Evolutionary conservation across 2,329 filamentous ascomycete species (phyloP).

Genomic region (Fusarium praegraminearum): DNA sequence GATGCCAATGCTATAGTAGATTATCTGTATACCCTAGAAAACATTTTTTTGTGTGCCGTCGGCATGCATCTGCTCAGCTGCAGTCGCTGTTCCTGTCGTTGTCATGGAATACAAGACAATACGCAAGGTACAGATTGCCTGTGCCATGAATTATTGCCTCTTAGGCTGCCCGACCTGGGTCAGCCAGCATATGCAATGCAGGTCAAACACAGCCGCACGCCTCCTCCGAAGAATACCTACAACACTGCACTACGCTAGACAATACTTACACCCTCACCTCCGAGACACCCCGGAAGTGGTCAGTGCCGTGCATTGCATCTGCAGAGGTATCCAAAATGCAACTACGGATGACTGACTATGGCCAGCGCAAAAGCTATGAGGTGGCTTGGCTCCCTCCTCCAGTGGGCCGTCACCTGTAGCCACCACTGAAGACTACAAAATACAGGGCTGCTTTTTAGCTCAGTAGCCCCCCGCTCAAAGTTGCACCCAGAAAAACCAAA

Average conservation of each 20-base stretch:
- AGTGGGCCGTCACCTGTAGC: constrained; percentile 37
- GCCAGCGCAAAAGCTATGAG: constrained; percentile 10
- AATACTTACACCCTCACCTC: constrained; percentile 26
- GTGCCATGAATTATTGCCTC: constrained; percentile 25
- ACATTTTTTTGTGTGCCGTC: constrained; percentile 13
- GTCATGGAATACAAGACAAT: background rate
- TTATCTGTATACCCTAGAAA: background rate
- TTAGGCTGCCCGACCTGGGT: constrained; percentile 18
- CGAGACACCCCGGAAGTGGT: constrained; percentile 35
- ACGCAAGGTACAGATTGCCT: constrained; percentile 6
- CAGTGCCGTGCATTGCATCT: constrained; percentile 41
- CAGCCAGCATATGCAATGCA: constrained; percentile 39
- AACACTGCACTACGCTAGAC: background rate
- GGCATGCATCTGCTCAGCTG: constrained; percentile 10
- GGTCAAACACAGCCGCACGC: constrained; percentile 42
- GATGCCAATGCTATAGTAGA: constrained; percentile 5
- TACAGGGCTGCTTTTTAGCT: constrained; percentile 40
- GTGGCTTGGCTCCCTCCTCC: constrained; percentile 44
- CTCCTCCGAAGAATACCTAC: constrained; percentile 33
- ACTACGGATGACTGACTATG: constrained; percentile 10
- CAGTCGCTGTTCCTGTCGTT: background rate
- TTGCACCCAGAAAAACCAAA: constrained; percentile 6
- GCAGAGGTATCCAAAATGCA: constrained; percentile 3
- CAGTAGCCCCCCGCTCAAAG: constrained; percentile 6
- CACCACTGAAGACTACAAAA: constrained; percentile 33